Conservation (phyloP, 257 asterid species). For the Salvia splendens region DNA sequence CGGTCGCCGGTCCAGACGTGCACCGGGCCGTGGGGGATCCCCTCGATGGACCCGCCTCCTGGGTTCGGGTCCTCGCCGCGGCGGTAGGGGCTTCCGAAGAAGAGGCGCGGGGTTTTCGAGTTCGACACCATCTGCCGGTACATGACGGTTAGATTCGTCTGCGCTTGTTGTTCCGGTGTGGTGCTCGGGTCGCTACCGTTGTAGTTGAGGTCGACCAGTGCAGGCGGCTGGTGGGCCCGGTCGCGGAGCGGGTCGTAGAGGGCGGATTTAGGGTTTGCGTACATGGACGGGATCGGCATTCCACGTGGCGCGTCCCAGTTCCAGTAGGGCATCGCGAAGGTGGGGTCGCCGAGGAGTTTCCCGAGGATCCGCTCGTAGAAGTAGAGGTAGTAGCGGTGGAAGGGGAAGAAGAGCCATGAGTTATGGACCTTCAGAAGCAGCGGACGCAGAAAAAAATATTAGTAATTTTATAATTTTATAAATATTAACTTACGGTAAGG, state of each 20-base stretch:
- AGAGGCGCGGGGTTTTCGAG: constrained; percentile 50
- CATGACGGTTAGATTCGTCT: constrained; percentile 60
- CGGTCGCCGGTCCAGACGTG: constrained; percentile 81
- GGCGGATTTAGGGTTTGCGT: constrained; percentile 49
- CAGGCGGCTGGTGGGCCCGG: constrained; percentile 64
- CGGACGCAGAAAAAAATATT: too few relatives aligned
- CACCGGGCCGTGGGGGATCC: constrained; percentile 64
- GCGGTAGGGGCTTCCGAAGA: constrained; percentile 67
- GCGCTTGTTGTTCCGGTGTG: constrained; percentile 32
- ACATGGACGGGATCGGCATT: constrained; percentile 57
- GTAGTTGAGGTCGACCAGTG: constrained; percentile 55
- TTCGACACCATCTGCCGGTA: constrained; percentile 76
- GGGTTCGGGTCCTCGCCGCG: constrained; percentile 67
- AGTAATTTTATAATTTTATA: too few relatives aligned
- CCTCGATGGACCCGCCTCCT: constrained; percentile 70
- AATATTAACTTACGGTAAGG: too few relatives aligned
- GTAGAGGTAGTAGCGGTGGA: constrained; percentile 65
- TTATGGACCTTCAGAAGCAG: constrained; percentile 60
- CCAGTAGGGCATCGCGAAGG: constrained; percentile 79
- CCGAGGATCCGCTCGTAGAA: constrained; percentile 73
- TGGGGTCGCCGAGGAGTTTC: constrained; percentile 65
- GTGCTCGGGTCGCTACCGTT: constrained; percentile 37
- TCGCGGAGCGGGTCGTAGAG: constrained; percentile 64
- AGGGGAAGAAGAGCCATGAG: constrained; percentile 81
- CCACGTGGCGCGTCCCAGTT: constrained; percentile 76